Conservation (phyloP, 306 rosid genomes). For the Pyrus communis region DNA sequence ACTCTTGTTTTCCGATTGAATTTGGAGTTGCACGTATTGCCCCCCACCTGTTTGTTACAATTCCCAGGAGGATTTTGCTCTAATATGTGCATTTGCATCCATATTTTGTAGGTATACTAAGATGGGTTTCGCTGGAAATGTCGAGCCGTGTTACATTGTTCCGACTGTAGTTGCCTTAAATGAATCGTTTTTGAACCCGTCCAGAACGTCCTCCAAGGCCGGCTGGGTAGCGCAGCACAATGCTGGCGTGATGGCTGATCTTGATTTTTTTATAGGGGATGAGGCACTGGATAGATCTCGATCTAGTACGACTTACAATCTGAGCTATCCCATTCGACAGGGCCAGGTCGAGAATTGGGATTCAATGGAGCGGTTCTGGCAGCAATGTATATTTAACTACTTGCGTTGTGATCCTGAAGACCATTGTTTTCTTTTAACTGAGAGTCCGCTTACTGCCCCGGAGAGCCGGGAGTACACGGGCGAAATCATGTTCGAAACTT, state of each 20-base stretch:
- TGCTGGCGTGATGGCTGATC: slow-evolving; percentile 99
- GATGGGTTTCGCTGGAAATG: slow-evolving; percentile 98
- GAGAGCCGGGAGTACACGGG: slow-evolving; percentile 98
- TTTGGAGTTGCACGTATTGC: neutral
- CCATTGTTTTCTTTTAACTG: slow-evolving; percentile 87
- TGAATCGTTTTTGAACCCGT: slow-evolving; percentile 75
- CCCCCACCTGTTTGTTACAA: slow-evolving; percentile 16
- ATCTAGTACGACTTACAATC: slow-evolving; percentile 76
- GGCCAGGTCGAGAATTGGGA: slow-evolving; percentile 99
- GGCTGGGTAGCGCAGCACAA: slow-evolving; percentile 85
- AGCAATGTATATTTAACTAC: slow-evolving; percentile 89
- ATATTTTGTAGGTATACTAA: slow-evolving; percentile 67
- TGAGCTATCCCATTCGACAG: slow-evolving; percentile 69
- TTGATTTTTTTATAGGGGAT: slow-evolving; percentile 95
- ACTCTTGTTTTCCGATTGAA: neutral
- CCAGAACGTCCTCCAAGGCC: slow-evolving; percentile 64
- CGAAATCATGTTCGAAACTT: slow-evolving; percentile 97
- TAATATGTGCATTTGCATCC: neutral
- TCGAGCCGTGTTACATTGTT: slow-evolving; percentile 83
- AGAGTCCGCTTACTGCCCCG: slow-evolving; percentile 93
- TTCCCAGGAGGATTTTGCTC: slow-evolving; percentile 5
- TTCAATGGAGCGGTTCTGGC: slow-evolving; percentile 97
- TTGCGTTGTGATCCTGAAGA: slow-evolving; percentile 99
- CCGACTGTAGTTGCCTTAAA: slow-evolving; percentile 89
- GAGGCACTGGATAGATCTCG: slow-evolving; percentile 77